Conservation (phyloP, 371 early-diverging fungal genomes). For the Chytridium lagenaria region DNA sequence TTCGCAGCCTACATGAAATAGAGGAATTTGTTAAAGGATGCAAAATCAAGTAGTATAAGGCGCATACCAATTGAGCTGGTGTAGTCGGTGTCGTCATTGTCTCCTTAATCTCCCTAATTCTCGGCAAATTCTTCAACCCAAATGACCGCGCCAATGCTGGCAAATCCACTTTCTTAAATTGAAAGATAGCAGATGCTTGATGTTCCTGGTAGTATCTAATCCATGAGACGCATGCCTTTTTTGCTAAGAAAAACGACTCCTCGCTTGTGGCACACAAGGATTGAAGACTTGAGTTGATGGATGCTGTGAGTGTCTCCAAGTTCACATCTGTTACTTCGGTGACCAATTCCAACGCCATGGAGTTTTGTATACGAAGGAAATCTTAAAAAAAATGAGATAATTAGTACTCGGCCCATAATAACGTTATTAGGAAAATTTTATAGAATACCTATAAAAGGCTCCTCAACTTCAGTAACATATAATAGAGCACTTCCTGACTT, state of each 20-base stretch:
- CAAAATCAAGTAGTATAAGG: too few species aligned
- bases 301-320: background rate
- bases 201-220: conserved; percentile 90
- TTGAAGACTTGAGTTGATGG: conserved; percentile 19
- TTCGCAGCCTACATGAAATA: background rate
- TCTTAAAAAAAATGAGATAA: conserved; percentile 53
- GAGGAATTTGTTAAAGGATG: too few species aligned
- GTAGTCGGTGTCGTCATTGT: conserved; percentile 51
- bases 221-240: conserved; percentile 86
- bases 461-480: conserved; percentile 81
- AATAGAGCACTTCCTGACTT: conserved; percentile 86
- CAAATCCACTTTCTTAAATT: conserved; percentile 82
- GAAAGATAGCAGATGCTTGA: conserved; percentile 90
- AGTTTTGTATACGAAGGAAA: conserved; percentile 83
- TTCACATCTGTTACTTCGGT: background rate
- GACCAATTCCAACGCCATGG: background rate
- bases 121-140: conserved; percentile 82
- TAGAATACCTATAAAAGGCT: conserved; percentile 74
- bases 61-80: too few species aligned
- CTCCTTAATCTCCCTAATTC: conserved; percentile 82
- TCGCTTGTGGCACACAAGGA: conserved; percentile 38
- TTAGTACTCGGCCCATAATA: background rate
- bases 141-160: conserved; percentile 74
- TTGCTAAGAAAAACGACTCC: conserved; percentile 49
- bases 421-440: background rate